phyloP scores from a whole-genome alignment of 2,329 filamentous ascomycete genomes.

The Hymenoscyphus albidus region DNA sequence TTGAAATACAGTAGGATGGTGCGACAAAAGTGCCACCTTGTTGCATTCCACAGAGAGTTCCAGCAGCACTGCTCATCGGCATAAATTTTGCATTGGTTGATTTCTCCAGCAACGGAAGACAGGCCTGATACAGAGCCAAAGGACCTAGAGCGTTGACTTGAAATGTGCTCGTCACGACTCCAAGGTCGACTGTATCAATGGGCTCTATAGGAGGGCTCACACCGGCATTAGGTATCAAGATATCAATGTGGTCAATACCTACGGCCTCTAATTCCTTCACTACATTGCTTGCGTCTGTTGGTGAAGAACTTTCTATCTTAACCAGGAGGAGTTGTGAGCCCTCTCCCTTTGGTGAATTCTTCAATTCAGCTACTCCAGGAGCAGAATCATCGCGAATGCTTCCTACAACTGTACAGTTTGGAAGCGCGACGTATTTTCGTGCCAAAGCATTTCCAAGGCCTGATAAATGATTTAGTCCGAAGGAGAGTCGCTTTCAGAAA shows the following conservation, averaged over 20 bases:
- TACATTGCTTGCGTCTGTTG: constrained; percentile 29
- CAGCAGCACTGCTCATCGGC: constrained; percentile 1
- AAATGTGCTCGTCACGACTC: constrained; percentile 4
- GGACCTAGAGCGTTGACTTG: constrained; percentile 6
- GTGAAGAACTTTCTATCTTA: constrained; percentile 4
- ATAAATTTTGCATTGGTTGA: background rate
- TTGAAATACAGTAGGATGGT: constrained; percentile 4
- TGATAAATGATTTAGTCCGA: background rate
- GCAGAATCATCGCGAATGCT: constrained; percentile 3
- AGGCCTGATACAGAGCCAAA: constrained; percentile 3
- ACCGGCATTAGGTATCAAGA: constrained; percentile 39
- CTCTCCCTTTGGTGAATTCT: background rate
- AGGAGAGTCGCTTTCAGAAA: background rate
- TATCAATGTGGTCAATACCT: constrained; percentile 27
- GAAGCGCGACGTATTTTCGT: background rate
- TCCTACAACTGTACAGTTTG: constrained; percentile 6
- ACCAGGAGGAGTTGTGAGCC: constrained; percentile 9
- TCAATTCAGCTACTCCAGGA: background rate
- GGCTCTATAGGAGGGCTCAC: constrained; percentile 15
- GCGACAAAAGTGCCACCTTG: background rate
- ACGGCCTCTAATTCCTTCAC: constrained; percentile 26
- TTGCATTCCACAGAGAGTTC: constrained; percentile 2
- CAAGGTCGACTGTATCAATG: constrained; percentile 5
- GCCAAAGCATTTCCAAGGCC: background rate
- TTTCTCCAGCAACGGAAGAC: background rate